These are phyloP conservation scores for Rutidosis leptorrhynchoides DNA, from an alignment of 129 eudicot species.

Conservation along the genomic window DNA sequence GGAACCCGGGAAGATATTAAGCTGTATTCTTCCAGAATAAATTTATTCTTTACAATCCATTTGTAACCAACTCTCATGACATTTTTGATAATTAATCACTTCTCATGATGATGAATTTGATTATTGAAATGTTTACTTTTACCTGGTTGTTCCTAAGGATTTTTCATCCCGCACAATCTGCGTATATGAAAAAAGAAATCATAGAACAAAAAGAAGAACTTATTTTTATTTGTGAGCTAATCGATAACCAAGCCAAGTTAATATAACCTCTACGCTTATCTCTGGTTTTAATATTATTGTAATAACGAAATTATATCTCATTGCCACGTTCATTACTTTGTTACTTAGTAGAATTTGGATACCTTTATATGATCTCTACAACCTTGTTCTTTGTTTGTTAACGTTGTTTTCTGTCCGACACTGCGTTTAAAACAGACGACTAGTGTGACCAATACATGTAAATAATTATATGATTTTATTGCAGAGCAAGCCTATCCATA, in stretches of 20 bases:
- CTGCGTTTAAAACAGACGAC: background rate
- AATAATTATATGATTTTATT: conserved; percentile 21
- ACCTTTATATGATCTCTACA: background rate
- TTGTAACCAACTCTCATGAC: background rate
- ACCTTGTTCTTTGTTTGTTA: background rate
- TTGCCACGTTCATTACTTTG: background rate
- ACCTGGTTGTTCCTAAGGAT: background rate
- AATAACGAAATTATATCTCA: background rate
- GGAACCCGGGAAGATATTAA: background rate
- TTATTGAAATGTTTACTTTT: background rate
- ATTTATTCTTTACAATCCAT: background rate
- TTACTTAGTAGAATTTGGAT: background rate
- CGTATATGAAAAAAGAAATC: background rate
- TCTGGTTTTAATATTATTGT: background rate
- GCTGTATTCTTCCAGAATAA: background rate
- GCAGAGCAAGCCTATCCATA: conserved; percentile 52
- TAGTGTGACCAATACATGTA: background rate
- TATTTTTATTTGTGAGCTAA: conserved; percentile 11
- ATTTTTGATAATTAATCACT: background rate
- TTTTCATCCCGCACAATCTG: background rate
- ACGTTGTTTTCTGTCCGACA: background rate
- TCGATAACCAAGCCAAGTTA: conserved; percentile 1
- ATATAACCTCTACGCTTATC: background rate
- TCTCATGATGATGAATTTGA: conserved; percentile 12
- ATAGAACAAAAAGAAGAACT: background rate